A percentile compares a stretch with the other conserved stretches of the same genome.
These are phyloP conservation scores for Eucalyptus erythrocorys DNA, from an alignment of 345 rosid genomes.

Conservation along the genomic window DNA sequence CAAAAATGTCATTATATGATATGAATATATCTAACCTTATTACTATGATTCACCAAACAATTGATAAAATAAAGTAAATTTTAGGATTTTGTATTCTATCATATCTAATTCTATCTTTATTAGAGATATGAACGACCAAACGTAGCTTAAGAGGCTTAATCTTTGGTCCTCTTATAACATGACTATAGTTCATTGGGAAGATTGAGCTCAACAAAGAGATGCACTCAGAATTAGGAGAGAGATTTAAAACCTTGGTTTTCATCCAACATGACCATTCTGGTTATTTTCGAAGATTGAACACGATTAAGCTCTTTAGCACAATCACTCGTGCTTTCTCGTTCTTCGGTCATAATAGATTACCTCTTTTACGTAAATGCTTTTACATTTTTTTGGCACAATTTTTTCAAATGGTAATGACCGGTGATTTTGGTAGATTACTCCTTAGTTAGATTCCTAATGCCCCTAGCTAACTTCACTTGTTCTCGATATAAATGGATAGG, in stretches of 20 bases:
- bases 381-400: background rate
- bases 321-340: background rate
- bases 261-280: background rate
- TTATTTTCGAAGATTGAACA: background rate
- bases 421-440: background rate
- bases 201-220: background rate
- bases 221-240: background rate
- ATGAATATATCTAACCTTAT: too few relatives aligned
- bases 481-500: background rate
- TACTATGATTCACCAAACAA: accelerated
- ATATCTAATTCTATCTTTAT: accelerated
- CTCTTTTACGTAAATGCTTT: background rate
- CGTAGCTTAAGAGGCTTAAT: background rate
- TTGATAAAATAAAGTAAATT: too few relatives aligned
- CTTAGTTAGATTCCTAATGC: background rate
- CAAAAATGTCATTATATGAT: accelerated
- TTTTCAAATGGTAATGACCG: background rate
- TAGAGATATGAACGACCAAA: accelerated
- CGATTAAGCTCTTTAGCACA: background rate
- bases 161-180: background rate
- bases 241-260: background rate
- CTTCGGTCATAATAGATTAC: background rate
- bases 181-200: background rate
- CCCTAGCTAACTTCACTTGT: background rate
- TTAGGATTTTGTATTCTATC: accelerated